Percentiles rank a stretch among this genome's conserved stretches.
Conservation (phyloP, 78 protist genomes). For the Acrasis kona region DNA sequence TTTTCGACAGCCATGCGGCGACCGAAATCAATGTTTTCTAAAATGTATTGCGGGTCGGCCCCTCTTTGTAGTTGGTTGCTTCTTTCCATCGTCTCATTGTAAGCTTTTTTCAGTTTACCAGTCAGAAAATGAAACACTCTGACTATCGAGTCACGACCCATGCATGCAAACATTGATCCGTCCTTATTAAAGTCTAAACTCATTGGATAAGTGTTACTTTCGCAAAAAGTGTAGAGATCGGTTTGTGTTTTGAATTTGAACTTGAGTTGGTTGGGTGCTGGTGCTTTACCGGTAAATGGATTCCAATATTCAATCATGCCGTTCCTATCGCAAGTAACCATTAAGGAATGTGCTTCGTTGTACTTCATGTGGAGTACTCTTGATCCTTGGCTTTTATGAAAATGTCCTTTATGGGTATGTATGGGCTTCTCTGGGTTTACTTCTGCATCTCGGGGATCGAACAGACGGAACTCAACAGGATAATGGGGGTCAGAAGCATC, state of each 20-base stretch:
- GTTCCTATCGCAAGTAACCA: not conserved
- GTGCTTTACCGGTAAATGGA: not conserved
- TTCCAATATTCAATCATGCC: not conserved
- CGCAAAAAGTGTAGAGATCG: not conserved
- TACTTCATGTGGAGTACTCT: too few relatives aligned
- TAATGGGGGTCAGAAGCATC: too few relatives aligned
- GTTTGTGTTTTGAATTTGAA: not conserved
- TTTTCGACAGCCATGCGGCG: not conserved
- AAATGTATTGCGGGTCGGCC: not conserved
- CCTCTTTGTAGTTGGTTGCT: not conserved
- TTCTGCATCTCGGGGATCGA: too few relatives aligned
- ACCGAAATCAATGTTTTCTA: not conserved
- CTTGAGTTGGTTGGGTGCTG: not conserved
- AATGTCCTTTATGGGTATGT: too few relatives aligned
- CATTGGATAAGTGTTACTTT: not conserved
- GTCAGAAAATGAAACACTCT: not conserved
- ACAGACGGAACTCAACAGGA: too few relatives aligned
- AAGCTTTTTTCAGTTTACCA: not conserved
- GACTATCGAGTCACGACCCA: not conserved
- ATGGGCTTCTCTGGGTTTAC: too few relatives aligned
- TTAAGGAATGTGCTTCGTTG: not conserved
- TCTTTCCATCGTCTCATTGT: not conserved
- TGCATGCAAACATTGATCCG: not conserved
- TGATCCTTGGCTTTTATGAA: too few relatives aligned
- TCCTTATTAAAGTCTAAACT: not conserved